Evolutionary conservation across 2,329 filamentous ascomycete species (phyloP).

Genomic region (Lasiodiplodia gonubiensis): DNA sequence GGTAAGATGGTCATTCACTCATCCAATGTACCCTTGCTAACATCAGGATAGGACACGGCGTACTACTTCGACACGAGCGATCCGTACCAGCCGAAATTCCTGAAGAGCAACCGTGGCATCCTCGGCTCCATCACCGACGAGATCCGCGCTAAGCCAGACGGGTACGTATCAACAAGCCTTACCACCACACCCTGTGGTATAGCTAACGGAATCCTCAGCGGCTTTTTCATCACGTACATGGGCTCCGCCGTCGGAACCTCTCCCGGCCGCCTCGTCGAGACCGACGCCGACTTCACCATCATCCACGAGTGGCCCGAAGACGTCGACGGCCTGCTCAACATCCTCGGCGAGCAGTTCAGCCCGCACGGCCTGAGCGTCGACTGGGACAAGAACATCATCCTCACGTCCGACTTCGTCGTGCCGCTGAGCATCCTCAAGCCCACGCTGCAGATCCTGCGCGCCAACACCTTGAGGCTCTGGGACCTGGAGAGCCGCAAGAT

Average conservation of each 20-base stretch:
- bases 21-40: constrained; percentile 7
- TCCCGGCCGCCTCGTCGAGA: constrained; percentile 66
- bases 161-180: no score
- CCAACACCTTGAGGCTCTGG: constrained; percentile 66
- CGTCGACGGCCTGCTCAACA: constrained; percentile 59
- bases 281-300: constrained; percentile 64
- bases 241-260: constrained; percentile 63
- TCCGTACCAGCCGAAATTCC: constrained; percentile 64
- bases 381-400: constrained; percentile 62
- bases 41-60: constrained; percentile 58
- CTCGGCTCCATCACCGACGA: constrained; percentile 60
- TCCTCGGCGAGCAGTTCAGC: constrained; percentile 65
- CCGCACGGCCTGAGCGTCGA: constrained; percentile 66
- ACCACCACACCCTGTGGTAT: no score
- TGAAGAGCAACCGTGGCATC: constrained; percentile 65
- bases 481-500: constrained; percentile 60
- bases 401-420: constrained; percentile 68
- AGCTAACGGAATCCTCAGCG: constrained; percentile 37
- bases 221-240: constrained; percentile 69
- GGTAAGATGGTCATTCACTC: constrained; percentile 30
- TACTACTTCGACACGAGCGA: constrained; percentile 62
- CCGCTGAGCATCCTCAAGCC: constrained; percentile 67
- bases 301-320: constrained; percentile 68
- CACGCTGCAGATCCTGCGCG: constrained; percentile 58
- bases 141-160: constrained; percentile 67